Conservation (phyloP, 805 yeast genomes). For the Saturnispora galanensis region DNA sequence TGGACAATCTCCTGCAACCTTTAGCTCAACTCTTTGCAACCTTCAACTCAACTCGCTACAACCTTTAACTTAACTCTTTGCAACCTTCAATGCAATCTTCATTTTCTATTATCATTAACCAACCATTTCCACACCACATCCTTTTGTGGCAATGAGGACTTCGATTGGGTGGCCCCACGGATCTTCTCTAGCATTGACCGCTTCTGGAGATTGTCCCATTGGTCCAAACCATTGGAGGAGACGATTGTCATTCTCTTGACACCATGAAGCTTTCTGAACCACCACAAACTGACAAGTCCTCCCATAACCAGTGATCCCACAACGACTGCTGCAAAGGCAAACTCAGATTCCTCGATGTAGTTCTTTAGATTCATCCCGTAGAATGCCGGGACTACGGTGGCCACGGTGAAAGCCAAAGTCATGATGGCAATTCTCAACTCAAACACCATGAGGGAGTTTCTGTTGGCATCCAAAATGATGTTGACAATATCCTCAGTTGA, state of each 20-base stretch:
- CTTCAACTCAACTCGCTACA: too few species aligned
- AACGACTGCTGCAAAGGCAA: constrained; percentile 55
- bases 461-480: constrained; percentile 81
- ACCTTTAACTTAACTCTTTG: too few species aligned
- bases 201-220: constrained; percentile 20
- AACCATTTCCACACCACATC: constrained; percentile 51
- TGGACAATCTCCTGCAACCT: too few species aligned
- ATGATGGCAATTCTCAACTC: constrained; percentile 77
- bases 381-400: constrained; percentile 76
- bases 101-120: constrained; percentile 31
- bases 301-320: constrained; percentile 45
- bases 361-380: constrained; percentile 83
- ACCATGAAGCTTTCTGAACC: constrained; percentile 45
- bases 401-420: constrained; percentile 77
- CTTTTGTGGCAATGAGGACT: constrained; percentile 13
- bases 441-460: constrained; percentile 81
- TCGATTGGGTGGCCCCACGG: constrained; percentile 1
- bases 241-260: constrained; percentile 65
- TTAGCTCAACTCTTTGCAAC: too few species aligned
- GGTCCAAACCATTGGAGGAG: constrained; percentile 23
- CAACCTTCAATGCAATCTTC: neutral
- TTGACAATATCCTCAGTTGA: constrained; percentile 91
- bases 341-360: constrained; percentile 57
- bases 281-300: constrained; percentile 40
- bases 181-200: constrained; percentile 12